Conservation (phyloP, 345 rosid species). For the Gossypium longicalyx region DNA sequence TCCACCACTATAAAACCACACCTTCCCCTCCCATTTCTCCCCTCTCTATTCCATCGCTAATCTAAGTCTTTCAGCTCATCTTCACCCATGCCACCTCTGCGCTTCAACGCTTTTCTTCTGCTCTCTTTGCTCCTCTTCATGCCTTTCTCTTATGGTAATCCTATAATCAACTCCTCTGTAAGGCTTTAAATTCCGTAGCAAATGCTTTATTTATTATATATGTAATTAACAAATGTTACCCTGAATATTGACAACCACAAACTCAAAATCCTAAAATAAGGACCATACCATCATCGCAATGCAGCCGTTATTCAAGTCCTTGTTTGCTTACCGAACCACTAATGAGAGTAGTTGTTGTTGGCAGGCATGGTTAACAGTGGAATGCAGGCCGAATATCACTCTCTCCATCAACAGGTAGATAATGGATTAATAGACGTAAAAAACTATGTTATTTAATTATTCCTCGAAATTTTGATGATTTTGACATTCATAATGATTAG, state of each 20-base stretch:
- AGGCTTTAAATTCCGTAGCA: too few species aligned
- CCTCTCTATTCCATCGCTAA: background rate
- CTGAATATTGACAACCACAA: too few species aligned
- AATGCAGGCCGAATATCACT: conserved; percentile 24
- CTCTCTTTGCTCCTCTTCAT: conserved; percentile 36
- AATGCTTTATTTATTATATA: too few species aligned
- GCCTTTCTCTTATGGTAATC: conserved; percentile 30
- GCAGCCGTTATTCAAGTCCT: too few species aligned
- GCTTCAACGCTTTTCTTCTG: conserved; percentile 40
- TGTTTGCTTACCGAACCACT: background rate
- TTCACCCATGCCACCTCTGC: conserved; percentile 35
- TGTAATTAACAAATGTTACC: too few species aligned
- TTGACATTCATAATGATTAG: background rate
- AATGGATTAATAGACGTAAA: background rate
- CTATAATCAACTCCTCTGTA: too few species aligned
- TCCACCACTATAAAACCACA: conserved; percentile 9
- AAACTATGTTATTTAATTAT: background rate
- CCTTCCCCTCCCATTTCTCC: conserved; percentile 19
- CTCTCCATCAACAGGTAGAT: background rate
- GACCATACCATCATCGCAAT: too few species aligned
- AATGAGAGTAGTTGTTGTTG: background rate
- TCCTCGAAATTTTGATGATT: background rate
- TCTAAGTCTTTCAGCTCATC: background rate
- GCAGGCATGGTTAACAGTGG: conserved; percentile 30
- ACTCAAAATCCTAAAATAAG: too few species aligned